These are phyloP conservation scores for Sorghum bicolor DNA, from an alignment of 176 grass and related monocot genomes.

Conservation along the genomic window Sorghum_bicolor_NCBIv3 NC_012873.2:3887001-3887500, in stretches of 20 bases:
- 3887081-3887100: conserved; percentile 81
- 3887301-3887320: not conserved
- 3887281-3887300: not conserved
- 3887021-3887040: conserved; percentile 70
- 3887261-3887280: not conserved
- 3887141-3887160: not conserved
- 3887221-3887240: not conserved
- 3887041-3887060: conserved; percentile 75
- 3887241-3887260: not conserved
- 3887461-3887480: conserved; percentile 3
- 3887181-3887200: not conserved
- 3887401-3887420: not conserved
- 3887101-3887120: not conserved
- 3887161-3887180: not conserved
- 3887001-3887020: conserved; percentile 74
- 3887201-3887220: not conserved
- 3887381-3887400: not conserved
- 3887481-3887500: not conserved
- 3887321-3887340: not conserved
- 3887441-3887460: conserved; percentile 2
- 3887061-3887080: conserved; percentile 71
- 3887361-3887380: not conserved
- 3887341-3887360: not conserved
- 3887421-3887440: not conserved
- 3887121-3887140: not conserved